A percentile compares a stretch with the other conserved stretches of the same genome.
Evolutionary conservation across 129 eudicot species (phyloP).

Genomic region (Pulicaria dysenterica): DNA sequence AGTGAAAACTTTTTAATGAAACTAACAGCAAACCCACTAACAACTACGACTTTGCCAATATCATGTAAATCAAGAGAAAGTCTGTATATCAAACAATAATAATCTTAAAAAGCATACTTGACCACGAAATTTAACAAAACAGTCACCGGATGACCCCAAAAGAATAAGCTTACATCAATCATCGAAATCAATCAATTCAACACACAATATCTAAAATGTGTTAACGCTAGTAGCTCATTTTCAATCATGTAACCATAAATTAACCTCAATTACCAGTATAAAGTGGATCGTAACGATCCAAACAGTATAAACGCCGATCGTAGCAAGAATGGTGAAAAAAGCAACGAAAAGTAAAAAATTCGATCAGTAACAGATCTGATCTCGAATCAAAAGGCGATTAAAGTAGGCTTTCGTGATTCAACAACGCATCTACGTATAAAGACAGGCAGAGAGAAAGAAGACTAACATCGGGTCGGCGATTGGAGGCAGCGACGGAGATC

Average conservation of each 20-base stretch:
- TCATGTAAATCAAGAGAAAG: neutral
- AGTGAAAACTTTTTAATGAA: neutral
- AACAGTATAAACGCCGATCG: slow-evolving; percentile 1
- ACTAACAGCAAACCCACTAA: too few species aligned
- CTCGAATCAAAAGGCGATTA: neutral
- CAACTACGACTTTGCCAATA: too few species aligned
- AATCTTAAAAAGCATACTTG: neutral
- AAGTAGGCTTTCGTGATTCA: slow-evolving; percentile 11
- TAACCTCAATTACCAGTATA: slow-evolving; percentile 11
- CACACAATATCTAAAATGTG: neutral
- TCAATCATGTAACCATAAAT: neutral
- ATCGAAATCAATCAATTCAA: slow-evolving; percentile 4
- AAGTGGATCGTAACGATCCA: slow-evolving; percentile 19
- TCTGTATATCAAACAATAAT: neutral
- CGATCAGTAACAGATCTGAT: slow-evolving; percentile 14
- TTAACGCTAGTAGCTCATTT: neutral
- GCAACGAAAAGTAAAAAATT: slow-evolving; percentile 1
- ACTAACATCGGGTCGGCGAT: slow-evolving; percentile 20
- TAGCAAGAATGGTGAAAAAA: slow-evolving; percentile 1
- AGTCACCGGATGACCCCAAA: neutral
- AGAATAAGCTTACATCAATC: neutral
- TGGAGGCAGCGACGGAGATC: slow-evolving; percentile 19
- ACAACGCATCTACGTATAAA: slow-evolving; percentile 10
- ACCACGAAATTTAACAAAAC: slow-evolving; percentile 11
- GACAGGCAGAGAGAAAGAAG: slow-evolving; percentile 11